phyloP scores from a whole-genome alignment of 306 rosid species.

The Rosa persica region DNA sequence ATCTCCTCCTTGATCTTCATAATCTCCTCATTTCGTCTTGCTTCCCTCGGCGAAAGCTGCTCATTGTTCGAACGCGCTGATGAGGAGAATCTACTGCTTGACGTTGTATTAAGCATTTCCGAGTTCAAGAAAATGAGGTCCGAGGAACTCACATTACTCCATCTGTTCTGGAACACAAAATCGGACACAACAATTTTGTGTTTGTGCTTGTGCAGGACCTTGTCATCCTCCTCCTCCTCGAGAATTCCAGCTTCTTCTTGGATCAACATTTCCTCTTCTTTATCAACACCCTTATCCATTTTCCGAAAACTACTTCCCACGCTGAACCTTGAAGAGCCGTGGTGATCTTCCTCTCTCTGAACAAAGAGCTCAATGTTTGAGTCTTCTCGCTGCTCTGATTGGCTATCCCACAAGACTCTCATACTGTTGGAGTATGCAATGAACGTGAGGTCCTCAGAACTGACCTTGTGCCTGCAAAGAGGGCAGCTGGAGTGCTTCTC shows the following conservation, averaged over 20 bases:
- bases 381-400: conserved; percentile 53
- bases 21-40: conserved; percentile 37
- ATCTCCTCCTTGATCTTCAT: conserved; percentile 62
- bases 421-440: conserved; percentile 61
- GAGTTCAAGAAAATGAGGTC: conserved; percentile 84
- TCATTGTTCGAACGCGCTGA: conserved; percentile 26
- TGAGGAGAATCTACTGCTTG: conserved; percentile 63
- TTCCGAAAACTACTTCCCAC: conserved; percentile 86
- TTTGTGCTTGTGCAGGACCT: conserved; percentile 57
- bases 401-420: conserved; percentile 47
- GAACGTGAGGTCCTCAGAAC: conserved; percentile 56
- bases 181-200: conserved; percentile 78
- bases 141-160: conserved; percentile 89
- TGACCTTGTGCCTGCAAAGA: conserved; percentile 71
- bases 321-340: conserved; percentile 73
- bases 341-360: conserved; percentile 70
- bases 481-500: conserved; percentile 92
- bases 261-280: conserved; percentile 52
- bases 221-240: conserved; percentile 25
- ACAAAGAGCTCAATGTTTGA: conserved; percentile 75
- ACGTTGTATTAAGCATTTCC: conserved; percentile 56
- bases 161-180: conserved; percentile 69
- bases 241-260: conserved; percentile 21
- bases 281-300: conserved; percentile 27
- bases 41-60: not conserved